Conservation (phyloP, 1,284 basidiomycete genomes). For the Pseudozyma sp. region DNA sequence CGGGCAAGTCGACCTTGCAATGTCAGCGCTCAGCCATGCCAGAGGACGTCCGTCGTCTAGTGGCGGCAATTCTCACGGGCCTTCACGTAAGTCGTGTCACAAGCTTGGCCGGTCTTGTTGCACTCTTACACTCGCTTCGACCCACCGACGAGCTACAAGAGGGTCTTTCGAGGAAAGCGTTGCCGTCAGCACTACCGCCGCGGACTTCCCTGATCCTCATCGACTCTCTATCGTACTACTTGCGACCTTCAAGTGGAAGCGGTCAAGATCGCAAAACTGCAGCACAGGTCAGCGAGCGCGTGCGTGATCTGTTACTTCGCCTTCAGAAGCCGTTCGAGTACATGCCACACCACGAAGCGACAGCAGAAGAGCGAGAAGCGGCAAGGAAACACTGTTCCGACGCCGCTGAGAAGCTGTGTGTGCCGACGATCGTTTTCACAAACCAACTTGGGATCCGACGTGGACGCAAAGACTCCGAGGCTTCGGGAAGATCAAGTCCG, state of each 20-base stretch:
- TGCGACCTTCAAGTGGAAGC: slow-evolving; percentile 21
- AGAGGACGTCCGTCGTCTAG: slow-evolving; percentile 36
- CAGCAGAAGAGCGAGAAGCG: slow-evolving; percentile 11
- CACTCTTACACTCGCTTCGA: slow-evolving; percentile 31
- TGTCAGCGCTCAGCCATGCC: slow-evolving; percentile 29
- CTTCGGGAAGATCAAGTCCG: slow-evolving; percentile 14
- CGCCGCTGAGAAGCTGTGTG: slow-evolving; percentile 27
- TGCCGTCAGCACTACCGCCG: slow-evolving; percentile 17
- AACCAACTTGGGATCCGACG: slow-evolving; percentile 41
- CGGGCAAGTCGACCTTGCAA: background rate
- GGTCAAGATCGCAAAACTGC: slow-evolving; percentile 31
- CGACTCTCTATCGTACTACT: slow-evolving; percentile 42
- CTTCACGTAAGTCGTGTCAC: slow-evolving; percentile 36
- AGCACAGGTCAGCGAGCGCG: slow-evolving; percentile 19
- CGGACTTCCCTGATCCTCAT: slow-evolving; percentile 40
- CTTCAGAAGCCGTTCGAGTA: slow-evolving; percentile 40
- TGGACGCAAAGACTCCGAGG: slow-evolving; percentile 13
- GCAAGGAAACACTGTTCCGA: slow-evolving; percentile 5
- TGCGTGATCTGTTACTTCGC: slow-evolving; percentile 29
- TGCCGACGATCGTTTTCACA: slow-evolving; percentile 40
- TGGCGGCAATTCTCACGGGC: slow-evolving; percentile 32
- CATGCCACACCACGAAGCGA: slow-evolving; percentile 3
- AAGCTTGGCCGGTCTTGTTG: slow-evolving; percentile 27
- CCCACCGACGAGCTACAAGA: slow-evolving; percentile 26
- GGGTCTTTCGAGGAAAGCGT: background rate